Evolutionary conservation across 768 basidiomycete species (phyloP), one percentile per base, ranked within the genome.

Genomic region (Russula sp.): DNA sequence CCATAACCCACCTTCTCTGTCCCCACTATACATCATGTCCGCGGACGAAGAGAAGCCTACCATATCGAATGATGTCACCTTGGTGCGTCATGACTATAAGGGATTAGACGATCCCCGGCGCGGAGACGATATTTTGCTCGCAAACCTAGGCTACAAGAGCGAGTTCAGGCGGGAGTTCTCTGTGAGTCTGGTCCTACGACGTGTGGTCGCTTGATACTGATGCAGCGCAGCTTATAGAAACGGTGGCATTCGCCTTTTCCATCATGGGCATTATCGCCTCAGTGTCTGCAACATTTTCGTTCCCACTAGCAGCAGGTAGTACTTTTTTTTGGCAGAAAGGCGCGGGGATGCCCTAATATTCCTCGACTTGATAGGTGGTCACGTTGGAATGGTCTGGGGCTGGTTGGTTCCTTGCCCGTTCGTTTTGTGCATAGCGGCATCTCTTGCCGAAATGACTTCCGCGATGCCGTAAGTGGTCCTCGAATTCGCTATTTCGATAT

Each of bases 161-260:
- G 86, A 88, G 73, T 88, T 89, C 74, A 85, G 77, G 69, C 83
- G 88, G 57, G 85, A 89, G 72, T 89, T 89, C 70, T 84, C 86
- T 67, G 86, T 86, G 68, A 67, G 81, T 55, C 11, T 61, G 18
- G 32, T 40, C 54, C 52, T 48, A 13, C 18, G 42, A 35, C 11
- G n/a, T 27, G 20, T 37, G 20, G 20, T 37, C 39, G 31, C 8
- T 55, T 4, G 40, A 18, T 44, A 40, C 47, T 49, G 32, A 55
- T 9, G 37, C 31, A 27, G 32, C 34, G 20, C 61, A 85, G 81
- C 75, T 83, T 44, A 57, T 85, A 11, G 85, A 87, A 73, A 86
- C 85, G 1, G 74, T 86, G 22, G 83, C 83, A 0, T 88, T 89
- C 68, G 78, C 84, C 0, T 82, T 88, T 71, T 84, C 83, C 10